Conservation (phyloP, 192 early-diverging fungal species). For the Oehlia diaphana region DNA sequence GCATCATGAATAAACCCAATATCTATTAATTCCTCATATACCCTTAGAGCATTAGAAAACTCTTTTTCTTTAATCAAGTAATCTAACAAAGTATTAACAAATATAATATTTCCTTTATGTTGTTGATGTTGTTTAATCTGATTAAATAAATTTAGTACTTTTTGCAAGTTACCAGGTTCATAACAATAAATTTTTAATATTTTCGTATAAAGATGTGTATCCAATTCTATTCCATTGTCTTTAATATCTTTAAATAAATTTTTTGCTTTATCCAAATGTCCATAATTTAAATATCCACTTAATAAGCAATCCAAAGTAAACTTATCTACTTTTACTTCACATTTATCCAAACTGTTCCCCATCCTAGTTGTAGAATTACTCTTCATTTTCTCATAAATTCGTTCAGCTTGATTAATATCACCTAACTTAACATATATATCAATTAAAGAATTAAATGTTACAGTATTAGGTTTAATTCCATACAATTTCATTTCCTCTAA, state of each 20-base stretch:
- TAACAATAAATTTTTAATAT: neutral
- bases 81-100: neutral
- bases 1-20: neutral
- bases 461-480: neutral
- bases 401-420: neutral
- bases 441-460: conserved; percentile 2
- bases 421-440: conserved; percentile 1
- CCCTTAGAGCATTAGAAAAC: neutral
- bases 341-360: no score
- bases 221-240: neutral
- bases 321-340: neutral
- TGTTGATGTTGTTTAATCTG: neutral
- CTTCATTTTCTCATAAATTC: neutral
- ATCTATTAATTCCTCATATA: neutral
- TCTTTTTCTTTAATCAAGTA: neutral
- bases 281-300: neutral
- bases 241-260: neutral
- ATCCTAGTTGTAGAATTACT: neutral
- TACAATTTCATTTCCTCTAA: conserved; percentile 3
- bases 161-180: neutral
- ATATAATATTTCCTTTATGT: neutral
- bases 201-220: neutral
- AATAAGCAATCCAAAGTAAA: conserved; percentile 2
- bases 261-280: neutral
- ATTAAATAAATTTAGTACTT: neutral